Conservation (phyloP, 805 yeast genomes). For the Ogataea degrootiae region DNA sequence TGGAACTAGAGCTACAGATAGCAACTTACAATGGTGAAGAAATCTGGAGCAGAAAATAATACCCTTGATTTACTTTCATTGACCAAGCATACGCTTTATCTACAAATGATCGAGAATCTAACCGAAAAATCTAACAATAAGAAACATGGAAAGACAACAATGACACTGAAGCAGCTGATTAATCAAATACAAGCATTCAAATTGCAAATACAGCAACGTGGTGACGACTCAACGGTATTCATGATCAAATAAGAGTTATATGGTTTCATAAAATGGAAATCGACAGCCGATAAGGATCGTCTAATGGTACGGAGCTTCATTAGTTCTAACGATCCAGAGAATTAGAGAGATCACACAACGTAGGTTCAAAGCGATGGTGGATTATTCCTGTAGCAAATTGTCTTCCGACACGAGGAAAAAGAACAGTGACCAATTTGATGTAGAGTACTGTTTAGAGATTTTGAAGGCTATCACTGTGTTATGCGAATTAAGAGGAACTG, state of each 20-base stretch:
- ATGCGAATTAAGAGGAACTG: slow-evolving; percentile 40
- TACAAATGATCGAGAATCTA: too few relatives aligned
- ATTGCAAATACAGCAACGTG: too few relatives aligned
- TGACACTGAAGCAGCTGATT: too few relatives aligned
- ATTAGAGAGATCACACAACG: slow-evolving; percentile 29
- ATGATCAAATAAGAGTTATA: slow-evolving; percentile 37
- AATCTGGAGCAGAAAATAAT: too few relatives aligned
- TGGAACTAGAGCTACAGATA: too few relatives aligned
- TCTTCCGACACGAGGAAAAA: too few relatives aligned
- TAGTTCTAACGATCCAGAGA: slow-evolving; percentile 29
- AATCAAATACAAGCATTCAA: too few relatives aligned
- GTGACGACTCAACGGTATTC: neutral
- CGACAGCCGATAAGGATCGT: slow-evolving; percentile 39
- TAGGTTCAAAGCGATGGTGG: slow-evolving; percentile 22
- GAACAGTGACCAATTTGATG: neutral
- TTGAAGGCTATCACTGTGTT: slow-evolving; percentile 28
- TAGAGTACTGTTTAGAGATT: slow-evolving; percentile 13
- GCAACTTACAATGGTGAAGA: too few relatives aligned
- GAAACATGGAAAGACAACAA: too few relatives aligned
- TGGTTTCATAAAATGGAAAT: slow-evolving; percentile 44
- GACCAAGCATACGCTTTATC: too few relatives aligned
- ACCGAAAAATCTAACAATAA: too few relatives aligned
- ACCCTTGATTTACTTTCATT: too few relatives aligned
- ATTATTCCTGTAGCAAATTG: neutral
- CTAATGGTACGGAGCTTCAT: slow-evolving; percentile 40